These are phyloP conservation scores for Chlamydomonas urium DNA, from an alignment of 139 green algal genomes.

Conservation along the genomic window DNA sequence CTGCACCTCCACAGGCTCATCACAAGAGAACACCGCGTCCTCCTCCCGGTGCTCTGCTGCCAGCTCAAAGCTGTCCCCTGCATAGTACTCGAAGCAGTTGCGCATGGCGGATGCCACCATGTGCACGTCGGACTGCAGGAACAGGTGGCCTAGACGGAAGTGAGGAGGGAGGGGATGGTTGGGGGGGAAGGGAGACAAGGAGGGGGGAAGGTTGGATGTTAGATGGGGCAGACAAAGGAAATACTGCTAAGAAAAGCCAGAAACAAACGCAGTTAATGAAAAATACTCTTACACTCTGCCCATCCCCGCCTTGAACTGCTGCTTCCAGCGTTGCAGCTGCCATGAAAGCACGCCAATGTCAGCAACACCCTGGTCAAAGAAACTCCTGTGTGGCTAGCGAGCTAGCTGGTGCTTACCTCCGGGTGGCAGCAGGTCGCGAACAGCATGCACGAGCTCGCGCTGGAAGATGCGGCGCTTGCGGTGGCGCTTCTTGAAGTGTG, in stretches of 20 bases:
- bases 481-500: slow-evolving; percentile 84
- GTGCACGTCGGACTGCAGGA: slow-evolving; percentile 76
- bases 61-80: slow-evolving; percentile 32
- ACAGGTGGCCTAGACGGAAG: slow-evolving; percentile 50
- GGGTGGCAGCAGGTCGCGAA: slow-evolving; percentile 10
- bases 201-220: background rate
- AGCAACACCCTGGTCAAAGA: too few relatives aligned
- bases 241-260: too few relatives aligned
- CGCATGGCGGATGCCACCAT: slow-evolving; percentile 38
- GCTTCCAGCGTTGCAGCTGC: too few relatives aligned
- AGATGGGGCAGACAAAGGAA: too few relatives aligned
- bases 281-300: too few relatives aligned
- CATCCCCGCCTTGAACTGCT: too few relatives aligned
- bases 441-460: slow-evolving; percentile 33
- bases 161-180: too few relatives aligned
- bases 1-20: too few relatives aligned
- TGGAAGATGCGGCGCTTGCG: slow-evolving; percentile 84
- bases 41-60: slow-evolving; percentile 25
- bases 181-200: background rate
- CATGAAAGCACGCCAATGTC: too few relatives aligned
- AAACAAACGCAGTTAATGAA: too few relatives aligned
- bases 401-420: slow-evolving; percentile 21
- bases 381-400: too few relatives aligned
- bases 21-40: slow-evolving; percentile 4
- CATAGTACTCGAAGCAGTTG: slow-evolving; percentile 53